Evolutionary conservation across 345 rosid species (phyloP), one percentile per base, ranked within the genome.

Genomic region (Aquilaria malaccensis): DNA sequence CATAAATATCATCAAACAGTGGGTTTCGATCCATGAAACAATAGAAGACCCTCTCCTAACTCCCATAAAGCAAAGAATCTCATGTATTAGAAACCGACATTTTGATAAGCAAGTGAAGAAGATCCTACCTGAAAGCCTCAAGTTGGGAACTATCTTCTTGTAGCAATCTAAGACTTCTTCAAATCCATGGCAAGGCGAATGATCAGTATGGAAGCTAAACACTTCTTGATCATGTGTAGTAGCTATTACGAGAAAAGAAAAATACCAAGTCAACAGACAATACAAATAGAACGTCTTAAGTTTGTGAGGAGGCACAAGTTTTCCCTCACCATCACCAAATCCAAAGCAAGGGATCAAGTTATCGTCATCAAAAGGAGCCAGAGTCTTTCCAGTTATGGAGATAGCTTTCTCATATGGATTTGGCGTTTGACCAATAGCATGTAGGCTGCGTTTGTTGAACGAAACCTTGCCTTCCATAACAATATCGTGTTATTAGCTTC

Each of bases 351-450:
- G 97, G 49, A 91, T 82, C 30, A 91, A 70, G 74, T 85, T 82
- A 70, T 91, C 97, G 2, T 91, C 97, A 11, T 91, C 97, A 51
- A 91, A 91, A 22, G 93, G 84, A 65, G 97, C 82, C 68, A 90
- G 56, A 5, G 97, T 87, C 71, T 71, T 82, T 30, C 97, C 97
- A 15, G 87, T 79, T 6, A 90, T 80, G 2, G 81, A 80, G 63
- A 87, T 87, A 33, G 95, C 95, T 60, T 77, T 75, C 70, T 90
- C 97, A 31, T 90, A 90, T 7, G 97, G 97, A 72, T 87, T 90
- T n/a, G 77, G 84, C 4, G 68, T 48, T 41, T 76, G 71, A 0
- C 85, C 83, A 11, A 85, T 68, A 13, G 74, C 69, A 64, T 90
- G 97, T 55, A 87, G 76, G 80, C 90, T 75, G 29, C 83, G 77